Evolutionary conservation across 1,139 yeast genomes (phyloP).

Genomic region (Lodderomyces parapsilosis): DNA sequence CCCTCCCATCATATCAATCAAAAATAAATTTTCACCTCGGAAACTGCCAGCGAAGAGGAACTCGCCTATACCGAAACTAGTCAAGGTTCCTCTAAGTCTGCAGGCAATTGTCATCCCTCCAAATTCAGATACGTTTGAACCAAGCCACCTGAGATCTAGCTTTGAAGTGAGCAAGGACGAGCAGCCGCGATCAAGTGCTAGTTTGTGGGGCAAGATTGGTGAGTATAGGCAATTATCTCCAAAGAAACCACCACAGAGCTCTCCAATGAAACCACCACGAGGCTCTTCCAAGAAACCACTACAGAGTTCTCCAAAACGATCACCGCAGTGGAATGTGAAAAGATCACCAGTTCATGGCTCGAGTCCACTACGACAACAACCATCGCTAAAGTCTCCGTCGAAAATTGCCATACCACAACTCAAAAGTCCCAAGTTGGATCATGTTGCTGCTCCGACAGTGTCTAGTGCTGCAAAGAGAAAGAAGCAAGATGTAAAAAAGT

Average conservation of each 20-base stretch:
- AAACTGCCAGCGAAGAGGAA: not conserved
- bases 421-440: slow-evolving; percentile 10
- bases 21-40: slow-evolving; percentile 1
- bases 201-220: slow-evolving; percentile 11
- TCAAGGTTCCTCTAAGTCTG: not conserved
- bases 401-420: not conserved
- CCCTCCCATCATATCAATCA: not conserved
- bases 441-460: slow-evolving; percentile 29
- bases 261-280: not conserved
- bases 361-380: not conserved
- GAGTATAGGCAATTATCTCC: slow-evolving; percentile 12
- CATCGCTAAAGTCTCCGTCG: not conserved
- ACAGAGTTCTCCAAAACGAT: not conserved
- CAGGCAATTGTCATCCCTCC: not conserved
- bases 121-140: not conserved
- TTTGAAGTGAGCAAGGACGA: not conserved
- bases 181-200: not conserved
- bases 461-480: slow-evolving; percentile 29
- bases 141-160: not conserved
- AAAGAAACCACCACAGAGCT: not conserved
- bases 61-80: not conserved
- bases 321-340: not conserved
- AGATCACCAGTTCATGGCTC: not conserved
- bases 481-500: slow-evolving; percentile 5
- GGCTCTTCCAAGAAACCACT: slow-evolving; percentile 10